Evolutionary conservation across 768 basidiomycete genomes (phyloP), one percentile per base, ranked within the genome.

Genomic region (Serendipita sp.): DNA sequence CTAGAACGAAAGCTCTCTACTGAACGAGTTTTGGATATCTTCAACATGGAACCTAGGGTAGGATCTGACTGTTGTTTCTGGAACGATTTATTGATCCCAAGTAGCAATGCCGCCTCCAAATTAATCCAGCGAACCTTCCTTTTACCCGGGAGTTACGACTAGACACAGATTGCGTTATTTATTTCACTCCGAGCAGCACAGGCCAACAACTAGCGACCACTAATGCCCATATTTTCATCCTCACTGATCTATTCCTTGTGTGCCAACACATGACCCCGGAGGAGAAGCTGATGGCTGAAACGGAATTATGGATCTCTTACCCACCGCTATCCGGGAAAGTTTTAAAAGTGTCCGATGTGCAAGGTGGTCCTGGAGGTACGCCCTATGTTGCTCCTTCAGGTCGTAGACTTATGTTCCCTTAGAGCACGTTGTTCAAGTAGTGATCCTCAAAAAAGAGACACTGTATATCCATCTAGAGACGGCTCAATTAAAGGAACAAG

Each of bases 261-360:
- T 91, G 90, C 69, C 94, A 97, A 73, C 80, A 84, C 70, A 91
- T 95, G 82, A 71, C 80, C 0, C 79, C 78, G 18, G 80, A 83
- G 63, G 89, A 95, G 66, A 79, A 77, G 64, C 16, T 30, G 56
- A n/a, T 11, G 4, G 16, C 16, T 10, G 30, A 32, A 35, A 80
- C 85, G 3, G 91, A 96, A 71, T 88, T 95, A 85, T 90, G 85
- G 84, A 77, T 99, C 52, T 83, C 86, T 68, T 99, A 96, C 76
- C 96, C 96, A 16, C 96, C 96, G 3, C 77, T 99, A 38, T 87
- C 96, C 11, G 95, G 93, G 3, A 97, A 95, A 72, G 93, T 96
- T 70, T 78, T 99, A 64, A 80, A 81, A 66, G 85, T 89, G 2
- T 77, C 77, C 7, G 85, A 85, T 67, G 78, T 81, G 2, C 76